Conservation (phyloP, 805 yeast species). For the Tetrapisispora nanseiensis region DNA sequence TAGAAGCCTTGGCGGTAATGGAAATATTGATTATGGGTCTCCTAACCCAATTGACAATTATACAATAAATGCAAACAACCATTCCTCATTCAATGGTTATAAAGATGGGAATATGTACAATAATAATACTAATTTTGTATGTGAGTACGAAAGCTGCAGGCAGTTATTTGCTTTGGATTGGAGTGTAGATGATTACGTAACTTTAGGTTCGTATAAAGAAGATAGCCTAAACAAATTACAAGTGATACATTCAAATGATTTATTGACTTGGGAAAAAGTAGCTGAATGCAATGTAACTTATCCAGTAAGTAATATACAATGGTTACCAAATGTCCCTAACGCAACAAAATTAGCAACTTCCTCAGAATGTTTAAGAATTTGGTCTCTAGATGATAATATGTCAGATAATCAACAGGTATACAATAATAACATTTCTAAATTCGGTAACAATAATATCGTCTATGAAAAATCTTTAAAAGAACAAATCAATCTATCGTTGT, state of each 20-base stretch:
- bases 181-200: conserved; percentile 26
- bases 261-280: conserved; percentile 68
- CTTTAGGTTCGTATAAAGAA: conserved; percentile 55
- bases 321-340: conserved; percentile 24
- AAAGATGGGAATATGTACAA: neutral
- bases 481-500: conserved; percentile 33
- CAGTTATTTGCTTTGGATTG: conserved; percentile 28
- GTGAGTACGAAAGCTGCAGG: conserved; percentile 22
- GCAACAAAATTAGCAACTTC: conserved; percentile 30
- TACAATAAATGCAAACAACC: neutral
- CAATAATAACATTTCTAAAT: neutral
- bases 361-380: conserved; percentile 27
- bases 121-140: conserved; percentile 9
- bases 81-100: neutral
- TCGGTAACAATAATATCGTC: neutral
- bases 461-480: conserved; percentile 27
- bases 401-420: neutral
- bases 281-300: conserved; percentile 24
- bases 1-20: conserved; percentile 6
- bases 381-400: conserved; percentile 22
- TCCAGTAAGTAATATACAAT: conserved; percentile 27
- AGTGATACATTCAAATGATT: conserved; percentile 35
- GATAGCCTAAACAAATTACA: conserved; percentile 61
- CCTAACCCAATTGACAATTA: neutral
- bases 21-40: neutral